Base-by-base conservation (phyloP, 139 green algal genomes). In the Ostreobium quekettii region DNA sequence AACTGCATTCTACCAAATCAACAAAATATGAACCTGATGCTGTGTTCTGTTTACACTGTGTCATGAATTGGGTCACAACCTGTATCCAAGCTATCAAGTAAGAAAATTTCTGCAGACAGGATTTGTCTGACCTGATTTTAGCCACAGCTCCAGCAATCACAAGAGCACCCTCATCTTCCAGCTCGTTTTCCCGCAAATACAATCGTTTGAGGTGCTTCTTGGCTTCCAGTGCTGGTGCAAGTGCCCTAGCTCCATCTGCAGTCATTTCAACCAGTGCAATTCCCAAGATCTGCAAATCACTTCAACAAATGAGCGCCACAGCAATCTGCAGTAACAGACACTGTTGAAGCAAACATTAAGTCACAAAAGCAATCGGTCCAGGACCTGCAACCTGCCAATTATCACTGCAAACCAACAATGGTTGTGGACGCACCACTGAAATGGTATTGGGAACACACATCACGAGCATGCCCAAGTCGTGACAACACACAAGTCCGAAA, bases 121-220 rank as follows among this genome's bases (percentile, higher is more conserved):
- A n/a, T n/a, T 53, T 6, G 8, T 6, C 6, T 66, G 42, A 66
- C 59, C 11, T 19, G 59, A 32, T 38, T 26, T 5, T 5, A 32
- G 8, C n/a, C 6, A 72, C 65, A 35, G 71, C 72, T 19, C 30
- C 36, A 22, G 77, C 76, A 22, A 96, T 38, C 2, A 65, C 33
- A 7, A 87, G 56, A 1, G 82, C 86, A 1, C 90, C 90, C 3
- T 70, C 72, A 59, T 92, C 82, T 49, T 88, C 90, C 60, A 96
- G 78, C 80, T 96, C 90, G 49, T 96, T 96, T 70, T 96, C 90
- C 0, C 85, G 76, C 73, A 96, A 65, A 74, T 87, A 87, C 28
- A 96, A 60, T 48, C 68, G 66, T 30, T 59, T 61, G 59, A 95
- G 78, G 6, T 47, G 42, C 73, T 81, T 78, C 75, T 87, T 85